These are phyloP conservation scores for Lachancea nothofagi DNA, from an alignment of 805 yeast genomes.

Conservation along the genomic window DNA sequence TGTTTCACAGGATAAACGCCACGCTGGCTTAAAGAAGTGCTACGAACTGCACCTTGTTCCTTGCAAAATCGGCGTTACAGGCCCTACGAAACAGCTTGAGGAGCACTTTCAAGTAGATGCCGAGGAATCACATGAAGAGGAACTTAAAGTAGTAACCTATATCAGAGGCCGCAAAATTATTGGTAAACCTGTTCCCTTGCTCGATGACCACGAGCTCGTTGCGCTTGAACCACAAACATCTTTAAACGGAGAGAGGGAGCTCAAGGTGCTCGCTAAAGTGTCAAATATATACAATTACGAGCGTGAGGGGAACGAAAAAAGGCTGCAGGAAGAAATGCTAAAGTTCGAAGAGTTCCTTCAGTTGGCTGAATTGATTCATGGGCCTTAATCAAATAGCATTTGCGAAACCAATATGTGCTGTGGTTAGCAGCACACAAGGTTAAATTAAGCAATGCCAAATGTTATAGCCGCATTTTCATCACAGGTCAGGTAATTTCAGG, in stretches of 20 bases:
- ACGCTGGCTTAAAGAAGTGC: not conserved
- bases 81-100: slow-evolving; percentile 17
- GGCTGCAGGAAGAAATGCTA: slow-evolving; percentile 22
- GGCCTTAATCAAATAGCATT: too few relatives aligned
- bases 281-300: slow-evolving; percentile 30
- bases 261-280: slow-evolving; percentile 10
- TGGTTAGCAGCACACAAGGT: too few relatives aligned
- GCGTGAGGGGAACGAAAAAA: slow-evolving; percentile 35
- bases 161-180: slow-evolving; percentile 35
- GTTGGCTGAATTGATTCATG: slow-evolving; percentile 18
- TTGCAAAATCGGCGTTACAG: slow-evolving; percentile 19
- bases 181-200: slow-evolving; percentile 20
- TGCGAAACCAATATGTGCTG: too few relatives aligned
- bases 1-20: not conserved
- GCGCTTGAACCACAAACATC: slow-evolving; percentile 16
- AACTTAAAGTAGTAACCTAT: slow-evolving; percentile 21
- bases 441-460: too few relatives aligned
- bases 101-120: slow-evolving; percentile 14
- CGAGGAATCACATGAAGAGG: slow-evolving; percentile 6
- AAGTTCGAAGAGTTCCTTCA: slow-evolving; percentile 28
- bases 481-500: too few relatives aligned
- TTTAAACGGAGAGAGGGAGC: slow-evolving; percentile 13
- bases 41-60: slow-evolving; percentile 22
- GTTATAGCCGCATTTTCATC: too few relatives aligned
- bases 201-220: slow-evolving; percentile 14